These are phyloP conservation scores for Paramyrothecium sp. DNA, from an alignment of 2,329 filamentous ascomycete genomes.

Conservation along the genomic window DNA sequence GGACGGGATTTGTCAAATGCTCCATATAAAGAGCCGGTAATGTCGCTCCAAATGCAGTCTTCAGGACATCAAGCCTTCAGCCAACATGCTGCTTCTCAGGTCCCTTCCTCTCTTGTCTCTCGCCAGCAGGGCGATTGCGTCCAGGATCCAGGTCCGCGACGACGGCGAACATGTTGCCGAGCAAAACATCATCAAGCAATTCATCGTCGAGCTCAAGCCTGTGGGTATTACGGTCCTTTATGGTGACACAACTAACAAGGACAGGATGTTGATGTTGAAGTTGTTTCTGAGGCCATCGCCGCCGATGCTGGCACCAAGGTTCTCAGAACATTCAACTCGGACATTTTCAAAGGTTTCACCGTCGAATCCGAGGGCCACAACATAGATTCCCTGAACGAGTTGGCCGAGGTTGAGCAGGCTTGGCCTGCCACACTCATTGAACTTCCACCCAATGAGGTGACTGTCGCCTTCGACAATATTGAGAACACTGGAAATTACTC, in stretches of 20 bases:
- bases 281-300: too few relatives aligned
- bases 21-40: too few relatives aligned
- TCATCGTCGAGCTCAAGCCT: neutral
- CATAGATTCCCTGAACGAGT: conserved; percentile 11
- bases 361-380: conserved; percentile 11
- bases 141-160: neutral
- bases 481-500: too few relatives aligned
- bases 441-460: neutral
- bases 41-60: neutral
- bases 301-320: conserved; percentile 3
- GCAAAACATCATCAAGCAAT: neutral
- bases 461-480: neutral
- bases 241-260: neutral
- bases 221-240: neutral
- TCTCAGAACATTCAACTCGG: conserved; percentile 6
- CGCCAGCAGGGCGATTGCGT: neutral
- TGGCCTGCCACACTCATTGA: conserved; percentile 11
- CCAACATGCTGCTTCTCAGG: neutral
- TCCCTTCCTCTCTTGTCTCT: neutral
- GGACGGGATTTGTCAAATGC: too few relatives aligned
- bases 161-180: neutral
- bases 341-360: conserved; percentile 18
- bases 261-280: too few relatives aligned
- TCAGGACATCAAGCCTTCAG: neutral
- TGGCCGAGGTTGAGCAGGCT: conserved; percentile 16